These are phyloP conservation scores for Ophiognomonia clavigignenti-juglandacearum DNA, from an alignment of 2,329 filamentous ascomycete species.

Conservation along the genomic window DNA sequence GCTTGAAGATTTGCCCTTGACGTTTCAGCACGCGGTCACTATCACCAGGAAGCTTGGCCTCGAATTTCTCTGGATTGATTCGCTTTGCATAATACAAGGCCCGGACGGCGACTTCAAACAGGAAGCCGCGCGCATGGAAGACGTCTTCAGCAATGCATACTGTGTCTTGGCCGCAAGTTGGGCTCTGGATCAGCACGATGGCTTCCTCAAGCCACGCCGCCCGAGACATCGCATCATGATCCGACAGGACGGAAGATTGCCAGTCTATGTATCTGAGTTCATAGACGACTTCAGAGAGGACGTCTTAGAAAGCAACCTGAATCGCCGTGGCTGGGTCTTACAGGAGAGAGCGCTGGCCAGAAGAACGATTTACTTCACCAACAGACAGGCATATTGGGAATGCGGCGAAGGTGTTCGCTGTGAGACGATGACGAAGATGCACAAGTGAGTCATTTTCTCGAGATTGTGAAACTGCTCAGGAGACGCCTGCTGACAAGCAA, in stretches of 20 bases:
- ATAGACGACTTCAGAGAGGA: conserved; percentile 13
- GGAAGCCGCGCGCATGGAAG: conserved; percentile 20
- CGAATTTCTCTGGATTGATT: conserved; percentile 12
- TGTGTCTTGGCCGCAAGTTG: conserved; percentile 21
- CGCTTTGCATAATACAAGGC: conserved; percentile 12
- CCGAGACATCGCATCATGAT: conserved; percentile 14
- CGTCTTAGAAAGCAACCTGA: not conserved
- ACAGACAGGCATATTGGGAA: not conserved
- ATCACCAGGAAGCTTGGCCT: conserved; percentile 1
- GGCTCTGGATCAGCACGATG: conserved; percentile 14
- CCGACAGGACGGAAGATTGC: not conserved
- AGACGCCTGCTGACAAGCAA: too few species aligned
- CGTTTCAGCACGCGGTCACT: conserved; percentile 1
- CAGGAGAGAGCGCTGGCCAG: not conserved
- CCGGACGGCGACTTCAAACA: conserved; percentile 15
- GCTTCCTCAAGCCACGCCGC: conserved; percentile 17
- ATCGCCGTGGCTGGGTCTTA: not conserved
- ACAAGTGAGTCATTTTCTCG: conserved; percentile 33
- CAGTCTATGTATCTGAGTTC: conserved; percentile 22
- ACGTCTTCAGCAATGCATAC: conserved; percentile 20
- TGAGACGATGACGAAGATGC: not conserved
- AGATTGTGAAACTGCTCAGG: too few species aligned
- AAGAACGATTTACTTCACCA: not conserved
- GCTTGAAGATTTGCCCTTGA: not conserved
- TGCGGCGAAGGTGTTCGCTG: not conserved